Evolutionary conservation across 108 stramenopile genomes (phyloP).

Genomic region (Nitzschia putrida): DNA sequence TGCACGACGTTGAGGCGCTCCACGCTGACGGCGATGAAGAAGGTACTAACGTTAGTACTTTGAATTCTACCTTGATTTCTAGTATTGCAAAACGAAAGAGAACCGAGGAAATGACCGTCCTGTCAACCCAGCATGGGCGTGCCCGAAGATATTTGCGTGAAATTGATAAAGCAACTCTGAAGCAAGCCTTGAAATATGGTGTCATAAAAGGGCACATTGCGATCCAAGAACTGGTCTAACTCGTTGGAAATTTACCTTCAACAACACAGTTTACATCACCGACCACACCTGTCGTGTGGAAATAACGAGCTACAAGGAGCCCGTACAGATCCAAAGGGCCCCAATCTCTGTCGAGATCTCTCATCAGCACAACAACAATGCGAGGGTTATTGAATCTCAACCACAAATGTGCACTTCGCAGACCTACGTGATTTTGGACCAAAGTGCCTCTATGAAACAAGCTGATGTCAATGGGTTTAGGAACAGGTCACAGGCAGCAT

Average conservation of each 20-base stretch:
- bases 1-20: too few relatives aligned
- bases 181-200: constrained; percentile 51
- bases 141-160: constrained; percentile 48
- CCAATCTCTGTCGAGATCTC: constrained; percentile 42
- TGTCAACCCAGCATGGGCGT: constrained; percentile 53
- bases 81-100: background rate
- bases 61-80: too few relatives aligned
- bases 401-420: constrained; percentile 51
- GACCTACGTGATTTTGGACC: constrained; percentile 53
- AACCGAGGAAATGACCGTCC: constrained; percentile 49
- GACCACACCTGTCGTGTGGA: constrained; percentile 32
- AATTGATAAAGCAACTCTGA: constrained; percentile 45
- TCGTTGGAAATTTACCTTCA: constrained; percentile 54
- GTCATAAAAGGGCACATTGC: constrained; percentile 26
- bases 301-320: constrained; percentile 51
- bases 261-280: constrained; percentile 50
- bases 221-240: constrained; percentile 31
- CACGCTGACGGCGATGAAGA: too few relatives aligned
- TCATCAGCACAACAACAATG: constrained; percentile 19
- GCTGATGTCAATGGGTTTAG: constrained; percentile 50
- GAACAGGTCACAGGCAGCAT: constrained; percentile 54
- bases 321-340: constrained; percentile 44
- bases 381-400: constrained; percentile 34
- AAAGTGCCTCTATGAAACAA: constrained; percentile 52
- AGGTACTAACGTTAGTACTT: too few relatives aligned